Percentiles rank a stretch among this genome's conserved stretches.
Evolutionary conservation across 352 stramenopile genomes (phyloP).

Genomic region (Elongisporangium undulatum): DNA sequence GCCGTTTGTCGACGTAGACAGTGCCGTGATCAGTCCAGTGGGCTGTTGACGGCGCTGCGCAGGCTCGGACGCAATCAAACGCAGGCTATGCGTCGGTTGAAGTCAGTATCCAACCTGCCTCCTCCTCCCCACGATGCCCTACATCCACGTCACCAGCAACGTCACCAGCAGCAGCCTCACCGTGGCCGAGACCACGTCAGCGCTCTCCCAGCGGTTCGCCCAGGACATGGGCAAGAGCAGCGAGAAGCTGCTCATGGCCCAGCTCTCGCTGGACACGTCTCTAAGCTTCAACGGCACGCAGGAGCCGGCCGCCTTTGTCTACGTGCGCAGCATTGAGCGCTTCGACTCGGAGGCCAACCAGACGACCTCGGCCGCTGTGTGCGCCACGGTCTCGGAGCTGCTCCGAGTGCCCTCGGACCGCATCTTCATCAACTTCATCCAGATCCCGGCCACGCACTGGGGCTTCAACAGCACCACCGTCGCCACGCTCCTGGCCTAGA

Average conservation of each 20-base stretch:
- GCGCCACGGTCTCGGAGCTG: slow-evolving; percentile 5
- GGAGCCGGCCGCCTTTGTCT: slow-evolving; percentile 4
- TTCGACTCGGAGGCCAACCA: slow-evolving; percentile 7
- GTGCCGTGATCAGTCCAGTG: background rate
- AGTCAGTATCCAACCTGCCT: background rate
- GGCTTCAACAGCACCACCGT: slow-evolving; percentile 3
- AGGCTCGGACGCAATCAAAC: background rate
- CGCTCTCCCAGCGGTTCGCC: slow-evolving; percentile 1
- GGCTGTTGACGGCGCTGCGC: background rate
- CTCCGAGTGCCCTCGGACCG: slow-evolving; percentile 3
- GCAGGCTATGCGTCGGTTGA: background rate
- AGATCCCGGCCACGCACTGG: slow-evolving; percentile 8
- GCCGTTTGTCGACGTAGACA: background rate
- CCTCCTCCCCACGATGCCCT: background rate
- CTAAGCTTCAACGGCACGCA: background rate
- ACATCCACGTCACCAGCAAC: slow-evolving; percentile 4
- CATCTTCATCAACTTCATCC: slow-evolving; percentile 10
- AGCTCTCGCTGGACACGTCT: background rate
- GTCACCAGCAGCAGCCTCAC: background rate
- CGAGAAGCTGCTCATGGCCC: slow-evolving; percentile 1
- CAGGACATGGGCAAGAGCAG: background rate
- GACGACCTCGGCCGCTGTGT: slow-evolving; percentile 6
- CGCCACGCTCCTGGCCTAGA: background rate
- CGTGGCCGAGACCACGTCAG: background rate
- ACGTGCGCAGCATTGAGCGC: slow-evolving; percentile 7